Conservation (phyloP, 768 basidiomycete species). For the Podaxis carcinomalis region DNA sequence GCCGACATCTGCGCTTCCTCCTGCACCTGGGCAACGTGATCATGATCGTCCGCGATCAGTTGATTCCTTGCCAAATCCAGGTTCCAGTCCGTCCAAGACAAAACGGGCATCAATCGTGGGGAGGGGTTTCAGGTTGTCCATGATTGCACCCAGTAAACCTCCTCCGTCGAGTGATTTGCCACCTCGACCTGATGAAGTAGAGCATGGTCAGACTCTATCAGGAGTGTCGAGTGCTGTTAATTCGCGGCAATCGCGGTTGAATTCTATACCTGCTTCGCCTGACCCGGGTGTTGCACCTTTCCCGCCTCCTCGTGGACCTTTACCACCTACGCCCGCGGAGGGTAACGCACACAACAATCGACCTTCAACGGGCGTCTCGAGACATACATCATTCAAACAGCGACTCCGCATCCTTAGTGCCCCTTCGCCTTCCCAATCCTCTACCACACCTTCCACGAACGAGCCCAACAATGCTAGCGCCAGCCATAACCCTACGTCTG, state of each 20-base stretch:
- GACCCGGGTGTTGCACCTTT: slow-evolving; percentile 30
- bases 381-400: slow-evolving; percentile 49
- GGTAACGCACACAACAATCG: slow-evolving; percentile 12
- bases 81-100: slow-evolving; percentile 23
- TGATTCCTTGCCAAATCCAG: slow-evolving; percentile 11
- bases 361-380: slow-evolving; percentile 17
- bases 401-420: slow-evolving; percentile 68
- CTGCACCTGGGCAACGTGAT: slow-evolving; percentile 44
- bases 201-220: slow-evolving; percentile 20
- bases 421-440: slow-evolving; percentile 32
- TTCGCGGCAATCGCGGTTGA: slow-evolving; percentile 19
- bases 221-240: slow-evolving; percentile 31
- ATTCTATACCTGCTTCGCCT: slow-evolving; percentile 43
- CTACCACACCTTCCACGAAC: slow-evolving; percentile 21
- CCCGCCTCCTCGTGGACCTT: slow-evolving; percentile 42
- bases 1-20: slow-evolving; percentile 66
- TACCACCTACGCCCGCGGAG: slow-evolving; percentile 34
- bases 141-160: slow-evolving; percentile 54
- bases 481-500: slow-evolving; percentile 8
- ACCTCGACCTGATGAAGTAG: slow-evolving; percentile 61
- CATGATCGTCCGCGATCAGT: slow-evolving; percentile 16
- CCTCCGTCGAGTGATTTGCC: slow-evolving; percentile 59
- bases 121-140: slow-evolving; percentile 54
- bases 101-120: slow-evolving; percentile 53
- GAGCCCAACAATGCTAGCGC: slow-evolving; percentile 21